These are phyloP conservation scores for Agarophyton chilense DNA, from an alignment of 23 red algal species.

Conservation along the genomic window DNA sequence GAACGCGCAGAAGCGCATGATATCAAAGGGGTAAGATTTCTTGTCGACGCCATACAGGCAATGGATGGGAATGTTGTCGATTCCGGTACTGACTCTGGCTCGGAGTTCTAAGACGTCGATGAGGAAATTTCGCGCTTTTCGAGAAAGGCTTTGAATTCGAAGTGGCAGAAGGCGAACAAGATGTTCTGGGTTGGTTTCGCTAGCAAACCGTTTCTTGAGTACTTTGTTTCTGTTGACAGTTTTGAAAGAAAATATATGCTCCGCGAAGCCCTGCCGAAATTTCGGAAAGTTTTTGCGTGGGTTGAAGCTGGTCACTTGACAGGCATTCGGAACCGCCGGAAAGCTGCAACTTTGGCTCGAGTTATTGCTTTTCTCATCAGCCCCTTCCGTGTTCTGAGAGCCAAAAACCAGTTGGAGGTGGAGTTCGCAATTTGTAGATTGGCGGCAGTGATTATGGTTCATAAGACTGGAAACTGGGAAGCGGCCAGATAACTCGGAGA, in stretches of 20 bases:
- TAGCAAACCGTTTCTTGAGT: neutral
- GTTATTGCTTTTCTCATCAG: neutral
- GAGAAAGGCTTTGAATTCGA: too few species aligned
- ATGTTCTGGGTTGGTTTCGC: neutral
- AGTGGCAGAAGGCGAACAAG: neutral
- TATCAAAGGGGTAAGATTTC: too few species aligned
- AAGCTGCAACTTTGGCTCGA: neutral
- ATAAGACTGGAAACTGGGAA: neutral
- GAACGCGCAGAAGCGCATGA: too few species aligned
- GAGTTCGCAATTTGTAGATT: neutral
- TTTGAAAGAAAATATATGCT: too few species aligned
- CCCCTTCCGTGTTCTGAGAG: neutral
- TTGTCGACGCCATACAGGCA: too few species aligned
- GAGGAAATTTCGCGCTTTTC: too few species aligned
- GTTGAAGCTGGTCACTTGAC: neutral
- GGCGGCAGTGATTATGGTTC: neutral
- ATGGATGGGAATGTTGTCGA: too few species aligned
- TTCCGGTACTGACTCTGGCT: too few species aligned
- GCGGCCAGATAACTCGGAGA: neutral
- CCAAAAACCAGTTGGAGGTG: neutral
- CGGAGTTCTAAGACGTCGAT: too few species aligned
- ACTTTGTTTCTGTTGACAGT: too few species aligned
- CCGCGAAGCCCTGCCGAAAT: constrained; percentile 3
- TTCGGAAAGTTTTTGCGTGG: neutral
- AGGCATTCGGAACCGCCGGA: neutral